A percentile compares a stretch with the other conserved stretches of the same genome.
phyloP scores from a whole-genome alignment of 78 protist genomes.

The Planoprotostelium fungivorum region DNA sequence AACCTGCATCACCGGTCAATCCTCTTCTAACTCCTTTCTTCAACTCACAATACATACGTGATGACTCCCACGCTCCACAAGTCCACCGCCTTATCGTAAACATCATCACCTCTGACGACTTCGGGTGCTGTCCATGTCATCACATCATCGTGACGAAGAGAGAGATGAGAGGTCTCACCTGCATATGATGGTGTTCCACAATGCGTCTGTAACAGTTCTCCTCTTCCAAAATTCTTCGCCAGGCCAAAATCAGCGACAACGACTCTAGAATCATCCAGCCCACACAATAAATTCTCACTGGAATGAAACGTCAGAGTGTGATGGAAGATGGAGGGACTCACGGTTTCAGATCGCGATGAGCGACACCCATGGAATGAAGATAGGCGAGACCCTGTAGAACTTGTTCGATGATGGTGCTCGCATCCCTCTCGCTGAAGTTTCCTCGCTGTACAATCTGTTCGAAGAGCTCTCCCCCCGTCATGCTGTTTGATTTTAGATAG shows the following conservation, averaged over 20 bases:
- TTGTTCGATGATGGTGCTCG: conserved; percentile 63
- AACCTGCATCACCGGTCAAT: neutral
- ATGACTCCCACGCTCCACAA: conserved; percentile 73
- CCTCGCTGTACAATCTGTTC: conserved; percentile 68
- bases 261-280: conserved; percentile 32
- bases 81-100: conserved; percentile 63
- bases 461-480: conserved; percentile 74
- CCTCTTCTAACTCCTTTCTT: neutral
- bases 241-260: conserved; percentile 73
- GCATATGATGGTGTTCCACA: conserved; percentile 73
- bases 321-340: conserved; percentile 4
- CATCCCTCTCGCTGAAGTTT: conserved; percentile 60
- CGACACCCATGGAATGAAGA: conserved; percentile 75
- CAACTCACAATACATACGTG: conserved; percentile 46
- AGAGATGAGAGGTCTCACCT: neutral
- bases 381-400: conserved; percentile 71
- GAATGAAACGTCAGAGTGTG: neutral
- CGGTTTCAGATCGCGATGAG: conserved; percentile 62
- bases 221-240: conserved; percentile 51
- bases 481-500: conserved; percentile 2
- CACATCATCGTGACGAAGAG: neutral
- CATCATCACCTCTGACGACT: conserved; percentile 55
- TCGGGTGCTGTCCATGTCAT: conserved; percentile 48
- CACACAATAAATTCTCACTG: neutral
- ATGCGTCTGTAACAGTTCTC: conserved; percentile 56